These are phyloP conservation scores for Xylaria bambusicola DNA, from an alignment of 495 filamentous ascomycete species.

Conservation along the genomic window DNA sequence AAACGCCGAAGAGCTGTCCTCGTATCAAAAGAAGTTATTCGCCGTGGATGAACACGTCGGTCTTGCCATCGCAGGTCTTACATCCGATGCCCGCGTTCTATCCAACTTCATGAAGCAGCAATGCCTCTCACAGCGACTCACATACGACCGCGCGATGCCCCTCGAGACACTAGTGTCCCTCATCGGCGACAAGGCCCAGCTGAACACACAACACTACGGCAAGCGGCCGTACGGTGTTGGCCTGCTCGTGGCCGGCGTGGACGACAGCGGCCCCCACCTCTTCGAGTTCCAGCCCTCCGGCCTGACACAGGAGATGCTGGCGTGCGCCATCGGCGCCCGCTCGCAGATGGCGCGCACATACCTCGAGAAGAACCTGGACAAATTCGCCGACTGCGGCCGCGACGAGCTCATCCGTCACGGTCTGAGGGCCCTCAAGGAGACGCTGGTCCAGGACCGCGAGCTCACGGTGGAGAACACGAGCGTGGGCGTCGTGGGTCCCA, in stretches of 20 bases:
- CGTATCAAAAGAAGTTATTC: constrained; percentile 99
- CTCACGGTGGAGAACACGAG: constrained; percentile 95
- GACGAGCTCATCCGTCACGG: constrained; percentile 92
- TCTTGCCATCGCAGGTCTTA: constrained; percentile 93
- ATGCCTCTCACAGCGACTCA: constrained; percentile 90
- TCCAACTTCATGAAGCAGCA: constrained; percentile 99
- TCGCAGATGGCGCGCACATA: constrained; percentile 98
- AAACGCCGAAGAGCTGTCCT: constrained; percentile 98
- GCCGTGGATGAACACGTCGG: constrained; percentile 93
- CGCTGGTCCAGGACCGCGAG: constrained; percentile 93
- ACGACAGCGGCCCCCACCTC: constrained; percentile 88
- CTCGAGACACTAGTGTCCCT: constrained; percentile 82
- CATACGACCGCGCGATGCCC: constrained; percentile 90
- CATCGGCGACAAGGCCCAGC: constrained; percentile 95
- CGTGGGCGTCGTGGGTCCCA: constrained; percentile 75
- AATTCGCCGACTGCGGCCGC: constrained; percentile 68
- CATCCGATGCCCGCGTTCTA: constrained; percentile 96
- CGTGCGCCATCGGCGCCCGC: constrained; percentile 91
- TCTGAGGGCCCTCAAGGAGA: constrained; percentile 90
- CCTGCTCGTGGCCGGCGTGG: constrained; percentile 88
- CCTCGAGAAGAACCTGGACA: constrained; percentile 84
- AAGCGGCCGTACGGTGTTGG: constrained; percentile 97
- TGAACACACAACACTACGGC: constrained; percentile 96
- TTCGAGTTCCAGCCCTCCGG: constrained; percentile 98
- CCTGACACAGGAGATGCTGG: constrained; percentile 94